phyloP scores from a whole-genome alignment of 192 early-diverging fungal species.

The Spinellus fusiger region DNA sequence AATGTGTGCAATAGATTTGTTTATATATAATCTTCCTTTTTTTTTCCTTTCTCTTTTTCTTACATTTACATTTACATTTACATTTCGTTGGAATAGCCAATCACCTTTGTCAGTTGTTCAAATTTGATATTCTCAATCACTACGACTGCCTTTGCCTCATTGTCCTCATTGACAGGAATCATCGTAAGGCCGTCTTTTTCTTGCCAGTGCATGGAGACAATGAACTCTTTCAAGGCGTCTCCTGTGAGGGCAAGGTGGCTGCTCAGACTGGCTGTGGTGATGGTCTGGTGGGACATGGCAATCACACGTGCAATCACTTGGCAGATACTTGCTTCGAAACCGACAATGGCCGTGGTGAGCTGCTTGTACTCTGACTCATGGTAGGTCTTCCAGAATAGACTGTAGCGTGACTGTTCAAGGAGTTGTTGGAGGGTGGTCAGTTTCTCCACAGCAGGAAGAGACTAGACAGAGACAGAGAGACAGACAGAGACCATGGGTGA shows the following conservation, averaged over 20 bases:
- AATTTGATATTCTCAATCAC: slow-evolving; percentile 88
- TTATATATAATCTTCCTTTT: not conserved
- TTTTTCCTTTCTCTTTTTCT: slow-evolving; percentile 2
- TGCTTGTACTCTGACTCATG: slow-evolving; percentile 52
- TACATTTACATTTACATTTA: slow-evolving; percentile 7
- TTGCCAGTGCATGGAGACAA: slow-evolving; percentile 59
- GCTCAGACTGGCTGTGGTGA: slow-evolving; percentile 50
- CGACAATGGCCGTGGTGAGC: slow-evolving; percentile 54
- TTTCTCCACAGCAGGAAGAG: slow-evolving; percentile 41
- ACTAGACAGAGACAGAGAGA: not conserved
- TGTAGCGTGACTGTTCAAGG: slow-evolving; percentile 72
- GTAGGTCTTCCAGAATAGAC: slow-evolving; percentile 64
- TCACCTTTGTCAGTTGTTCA: slow-evolving; percentile 53
- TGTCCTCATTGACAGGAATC: slow-evolving; percentile 78
- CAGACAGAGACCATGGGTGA: not conserved
- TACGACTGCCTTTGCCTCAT: slow-evolving; percentile 78
- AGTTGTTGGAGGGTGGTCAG: slow-evolving; percentile 69
- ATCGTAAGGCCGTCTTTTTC: slow-evolving; percentile 50
- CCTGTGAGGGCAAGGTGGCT: slow-evolving; percentile 64
- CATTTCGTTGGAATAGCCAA: slow-evolving; percentile 39
- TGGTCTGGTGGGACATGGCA: slow-evolving; percentile 78
- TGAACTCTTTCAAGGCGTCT: slow-evolving; percentile 55
- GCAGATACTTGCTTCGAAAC: slow-evolving; percentile 72
- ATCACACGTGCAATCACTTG: slow-evolving; percentile 68
- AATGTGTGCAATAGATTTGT: no score